Evolutionary conservation across 225 moss, liverwort and hornwort genomes (phyloP).

Genomic region (Thuidium tamariscinum): DNA sequence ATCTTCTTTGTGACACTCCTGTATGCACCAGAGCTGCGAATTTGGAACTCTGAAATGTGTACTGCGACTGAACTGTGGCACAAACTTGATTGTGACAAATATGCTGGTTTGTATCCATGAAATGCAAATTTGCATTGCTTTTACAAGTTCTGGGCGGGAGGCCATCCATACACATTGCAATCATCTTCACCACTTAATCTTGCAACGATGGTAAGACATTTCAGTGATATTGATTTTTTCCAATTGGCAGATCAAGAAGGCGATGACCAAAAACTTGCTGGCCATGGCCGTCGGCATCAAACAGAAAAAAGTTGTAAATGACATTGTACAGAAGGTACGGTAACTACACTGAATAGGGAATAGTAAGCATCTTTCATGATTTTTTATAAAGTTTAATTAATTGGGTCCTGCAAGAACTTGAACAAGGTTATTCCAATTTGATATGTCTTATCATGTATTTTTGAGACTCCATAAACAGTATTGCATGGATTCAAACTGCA

Average conservation of each 20-base stretch:
- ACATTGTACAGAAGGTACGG: conserved; percentile 35
- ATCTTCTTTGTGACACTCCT: neutral
- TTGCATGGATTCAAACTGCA: neutral
- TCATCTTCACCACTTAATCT: neutral
- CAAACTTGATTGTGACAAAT: too few relatives aligned
- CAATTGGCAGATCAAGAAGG: conserved; percentile 12
- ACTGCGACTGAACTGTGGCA: neutral
- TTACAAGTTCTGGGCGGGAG: neutral
- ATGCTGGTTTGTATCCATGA: neutral
- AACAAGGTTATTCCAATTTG: neutral
- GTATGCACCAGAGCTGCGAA: neutral
- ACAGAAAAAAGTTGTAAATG: conserved; percentile 55
- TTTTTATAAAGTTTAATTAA: neutral
- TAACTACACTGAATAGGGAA: neutral
- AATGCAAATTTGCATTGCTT: neutral
- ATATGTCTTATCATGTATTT: neutral
- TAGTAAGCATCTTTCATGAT: neutral
- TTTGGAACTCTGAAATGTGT: neutral
- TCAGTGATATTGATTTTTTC: neutral
- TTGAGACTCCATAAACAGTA: neutral
- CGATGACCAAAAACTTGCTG: conserved; percentile 43
- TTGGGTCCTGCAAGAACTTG: neutral
- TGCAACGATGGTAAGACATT: neutral
- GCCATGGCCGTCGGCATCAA: conserved; percentile 89
- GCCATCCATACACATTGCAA: accelerated